Conservation (phyloP, 2,329 filamentous ascomycete species). For the Macrophomina pseudophaseolina region DNA sequence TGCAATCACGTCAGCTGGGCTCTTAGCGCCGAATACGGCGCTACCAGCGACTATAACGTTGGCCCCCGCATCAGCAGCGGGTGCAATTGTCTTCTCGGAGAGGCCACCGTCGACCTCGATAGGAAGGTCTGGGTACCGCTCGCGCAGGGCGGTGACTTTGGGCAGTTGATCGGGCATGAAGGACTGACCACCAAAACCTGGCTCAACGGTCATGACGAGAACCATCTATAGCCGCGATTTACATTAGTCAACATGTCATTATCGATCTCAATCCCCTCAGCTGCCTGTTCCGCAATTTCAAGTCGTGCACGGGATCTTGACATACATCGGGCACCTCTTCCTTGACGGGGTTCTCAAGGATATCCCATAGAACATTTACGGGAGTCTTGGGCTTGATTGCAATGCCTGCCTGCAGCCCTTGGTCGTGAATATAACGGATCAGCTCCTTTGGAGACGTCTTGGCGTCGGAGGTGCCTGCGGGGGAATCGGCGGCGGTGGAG, state of each 20-base stretch:
- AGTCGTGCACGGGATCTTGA: background rate
- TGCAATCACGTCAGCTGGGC: conserved; percentile 85
- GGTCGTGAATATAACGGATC: conserved; percentile 87
- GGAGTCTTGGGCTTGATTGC: conserved; percentile 93
- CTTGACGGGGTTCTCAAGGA: conserved; percentile 74
- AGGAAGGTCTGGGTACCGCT: conserved; percentile 87
- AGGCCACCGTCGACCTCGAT: conserved; percentile 97
- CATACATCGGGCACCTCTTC: conserved; percentile 87
- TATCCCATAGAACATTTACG: conserved; percentile 90
- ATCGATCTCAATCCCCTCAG: too few species aligned
- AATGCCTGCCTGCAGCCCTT: conserved; percentile 88
- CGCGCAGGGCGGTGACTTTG: conserved; percentile 84
- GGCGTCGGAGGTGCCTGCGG: conserved; percentile 69
- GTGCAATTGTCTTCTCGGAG: conserved; percentile 85
- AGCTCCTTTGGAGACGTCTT: conserved; percentile 84
- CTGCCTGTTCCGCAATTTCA: too few species aligned
- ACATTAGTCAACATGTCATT: too few species aligned
- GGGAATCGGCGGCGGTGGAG: conserved; percentile 82
- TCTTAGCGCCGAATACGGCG: conserved; percentile 90
- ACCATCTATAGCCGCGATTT: conserved; percentile 73
- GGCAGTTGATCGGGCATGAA: conserved; percentile 97
- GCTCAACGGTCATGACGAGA: conserved; percentile 96
- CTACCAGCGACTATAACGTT: conserved; percentile 98
- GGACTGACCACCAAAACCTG: conserved; percentile 96
- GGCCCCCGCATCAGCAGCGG: conserved; percentile 91